Evolutionary conservation across 1,284 basidiomycete genomes (phyloP).

Genomic region (Microbotryum silenes-acaulis): DNA sequence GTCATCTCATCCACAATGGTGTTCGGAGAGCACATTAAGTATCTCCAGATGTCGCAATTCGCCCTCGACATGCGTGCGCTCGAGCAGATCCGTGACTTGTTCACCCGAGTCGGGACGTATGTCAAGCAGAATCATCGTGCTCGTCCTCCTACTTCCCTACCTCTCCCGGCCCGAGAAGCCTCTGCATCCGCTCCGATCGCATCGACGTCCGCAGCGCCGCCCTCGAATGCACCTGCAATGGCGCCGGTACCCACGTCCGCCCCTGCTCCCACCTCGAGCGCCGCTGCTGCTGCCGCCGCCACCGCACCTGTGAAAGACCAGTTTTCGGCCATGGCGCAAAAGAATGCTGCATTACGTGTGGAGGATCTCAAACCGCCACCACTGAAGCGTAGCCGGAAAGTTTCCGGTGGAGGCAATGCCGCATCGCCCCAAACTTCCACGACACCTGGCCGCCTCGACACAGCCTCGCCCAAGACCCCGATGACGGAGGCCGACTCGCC

Average conservation of each 20-base stretch:
- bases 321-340: conserved; percentile 24
- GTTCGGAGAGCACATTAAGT: conserved; percentile 23
- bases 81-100: conserved; percentile 27
- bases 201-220: background rate
- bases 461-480: conserved; percentile 27
- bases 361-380: conserved; percentile 34
- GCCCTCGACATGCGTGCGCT: conserved; percentile 29
- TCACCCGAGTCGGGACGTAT: conserved; percentile 31
- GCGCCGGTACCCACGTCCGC: background rate
- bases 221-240: background rate
- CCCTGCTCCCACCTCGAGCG: background rate
- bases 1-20: conserved; percentile 27
- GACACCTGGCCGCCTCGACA: conserved; percentile 13
- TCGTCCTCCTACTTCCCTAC: background rate
- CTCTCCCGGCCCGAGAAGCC: background rate
- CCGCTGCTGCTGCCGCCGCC: background rate
- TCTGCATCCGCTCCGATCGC: background rate
- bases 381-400: conserved; percentile 26
- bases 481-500: conserved; percentile 10
- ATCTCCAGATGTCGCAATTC: conserved; percentile 19
- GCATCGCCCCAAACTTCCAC: conserved; percentile 4
- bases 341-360: conserved; percentile 25
- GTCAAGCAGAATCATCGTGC: conserved; percentile 16
- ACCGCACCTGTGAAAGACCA: conserved; percentile 11
- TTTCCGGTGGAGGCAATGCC: conserved; percentile 4